phyloP scores from a whole-genome alignment of 1,284 basidiomycete genomes.

The Leccinum huronense region DNA sequence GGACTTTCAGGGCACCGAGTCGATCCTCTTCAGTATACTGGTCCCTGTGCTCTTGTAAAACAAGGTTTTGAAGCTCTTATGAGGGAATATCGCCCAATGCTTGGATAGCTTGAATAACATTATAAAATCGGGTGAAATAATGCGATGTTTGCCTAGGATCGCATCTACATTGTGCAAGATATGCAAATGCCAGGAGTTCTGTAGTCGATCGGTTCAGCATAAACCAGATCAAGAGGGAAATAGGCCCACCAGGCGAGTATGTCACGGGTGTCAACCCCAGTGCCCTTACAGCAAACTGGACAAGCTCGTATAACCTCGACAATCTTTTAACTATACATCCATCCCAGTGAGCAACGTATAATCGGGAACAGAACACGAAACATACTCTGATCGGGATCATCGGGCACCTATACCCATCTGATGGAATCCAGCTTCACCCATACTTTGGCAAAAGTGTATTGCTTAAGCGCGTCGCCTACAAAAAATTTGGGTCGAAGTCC shows the following conservation, averaged over 20 bases:
- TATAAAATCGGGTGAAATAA: slow-evolving; percentile 60
- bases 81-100: slow-evolving; percentile 43
- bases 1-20: slow-evolving; percentile 41
- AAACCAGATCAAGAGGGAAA: background rate
- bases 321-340: slow-evolving; percentile 49
- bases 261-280: slow-evolving; percentile 65
- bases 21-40: slow-evolving; percentile 61
- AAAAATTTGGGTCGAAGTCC: slow-evolving; percentile 12
- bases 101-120: slow-evolving; percentile 50
- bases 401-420: slow-evolving; percentile 68
- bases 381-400: slow-evolving; percentile 66
- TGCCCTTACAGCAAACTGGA: slow-evolving; percentile 42
- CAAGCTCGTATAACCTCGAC: slow-evolving; percentile 41
- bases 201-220: slow-evolving; percentile 8
- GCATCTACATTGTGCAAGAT: slow-evolving; percentile 75
- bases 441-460: slow-evolving; percentile 37
- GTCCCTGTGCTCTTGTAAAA: slow-evolving; percentile 57
- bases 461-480: slow-evolving; percentile 41
- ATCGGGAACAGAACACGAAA: slow-evolving; percentile 8
- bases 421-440: slow-evolving; percentile 57
- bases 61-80: slow-evolving; percentile 52
- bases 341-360: slow-evolving; percentile 14
- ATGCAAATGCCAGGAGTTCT: slow-evolving; percentile 72
- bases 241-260: slow-evolving; percentile 56
- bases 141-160: slow-evolving; percentile 58